Percentiles rank a stretch among this genome's conserved stretches.
Evolutionary conservation across 768 basidiomycete genomes (phyloP).

Genomic region (Fibroporia radiculosa): DNA sequence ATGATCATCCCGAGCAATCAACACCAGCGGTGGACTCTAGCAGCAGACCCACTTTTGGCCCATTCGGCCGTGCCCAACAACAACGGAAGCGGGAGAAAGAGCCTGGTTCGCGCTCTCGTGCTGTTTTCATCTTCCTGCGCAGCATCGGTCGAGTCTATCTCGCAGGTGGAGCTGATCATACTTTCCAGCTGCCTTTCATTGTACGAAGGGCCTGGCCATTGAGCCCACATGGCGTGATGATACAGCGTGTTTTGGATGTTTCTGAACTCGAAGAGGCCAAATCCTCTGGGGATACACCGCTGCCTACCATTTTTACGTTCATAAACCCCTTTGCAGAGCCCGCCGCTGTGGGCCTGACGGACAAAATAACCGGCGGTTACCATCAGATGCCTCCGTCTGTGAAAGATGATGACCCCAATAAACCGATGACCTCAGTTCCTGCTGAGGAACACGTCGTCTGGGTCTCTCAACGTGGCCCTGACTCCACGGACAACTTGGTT

Average conservation of each 20-base stretch:
- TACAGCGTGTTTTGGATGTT: slow-evolving; percentile 66
- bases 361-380: slow-evolving; percentile 47
- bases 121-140: slow-evolving; percentile 72
- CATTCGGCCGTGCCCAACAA: slow-evolving; percentile 25
- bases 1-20: slow-evolving; percentile 20
- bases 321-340: slow-evolving; percentile 73
- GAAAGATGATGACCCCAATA: slow-evolving; percentile 10
- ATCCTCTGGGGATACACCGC: slow-evolving; percentile 52
- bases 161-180: slow-evolving; percentile 64
- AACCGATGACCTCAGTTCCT: slow-evolving; percentile 38
- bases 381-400: slow-evolving; percentile 13
- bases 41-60: slow-evolving; percentile 30
- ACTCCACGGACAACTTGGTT: slow-evolving; percentile 38
- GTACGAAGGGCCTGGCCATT: slow-evolving; percentile 75
- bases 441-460: slow-evolving; percentile 61
- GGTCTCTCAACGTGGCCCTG: slow-evolving; percentile 38
- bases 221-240: slow-evolving; percentile 69
- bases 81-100: slow-evolving; percentile 31
- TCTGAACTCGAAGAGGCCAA: slow-evolving; percentile 61
- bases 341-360: slow-evolving; percentile 59
- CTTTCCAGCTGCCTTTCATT: slow-evolving; percentile 74
- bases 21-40: slow-evolving; percentile 19
- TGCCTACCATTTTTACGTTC: slow-evolving; percentile 79
- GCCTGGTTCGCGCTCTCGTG: slow-evolving; percentile 39
- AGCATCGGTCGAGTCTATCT: slow-evolving; percentile 67